These are phyloP conservation scores for Teunomyces kruisii DNA, from an alignment of 805 yeast species.

Conservation along the genomic window DNA sequence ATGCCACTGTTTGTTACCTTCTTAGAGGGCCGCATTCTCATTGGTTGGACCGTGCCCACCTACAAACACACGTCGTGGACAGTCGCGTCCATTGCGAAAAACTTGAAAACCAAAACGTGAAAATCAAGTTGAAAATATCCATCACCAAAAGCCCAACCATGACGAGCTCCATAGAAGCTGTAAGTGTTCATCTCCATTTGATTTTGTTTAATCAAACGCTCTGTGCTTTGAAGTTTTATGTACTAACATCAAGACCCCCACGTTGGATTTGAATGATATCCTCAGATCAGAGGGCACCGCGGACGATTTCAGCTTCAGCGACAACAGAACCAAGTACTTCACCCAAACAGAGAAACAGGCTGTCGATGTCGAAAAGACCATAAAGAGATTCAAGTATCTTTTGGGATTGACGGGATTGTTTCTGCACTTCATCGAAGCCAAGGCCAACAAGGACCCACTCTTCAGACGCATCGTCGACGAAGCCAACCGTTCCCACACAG, in stretches of 20 bases:
- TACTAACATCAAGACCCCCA: conserved; percentile 4
- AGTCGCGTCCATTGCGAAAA: conserved; percentile 1
- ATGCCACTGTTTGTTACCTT: no score
- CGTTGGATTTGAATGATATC: conserved; percentile 8
- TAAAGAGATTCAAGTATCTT: conserved; percentile 65
- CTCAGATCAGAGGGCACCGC: conserved; percentile 3
- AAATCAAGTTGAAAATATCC: conserved; percentile 1
- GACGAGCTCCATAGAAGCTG: conserved; percentile 9
- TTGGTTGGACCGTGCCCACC: not conserved
- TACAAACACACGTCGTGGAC: not conserved
- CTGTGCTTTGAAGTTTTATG: not conserved
- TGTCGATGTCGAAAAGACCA: conserved; percentile 59
- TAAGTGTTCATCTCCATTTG: conserved; percentile 3
- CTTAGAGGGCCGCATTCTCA: no score
- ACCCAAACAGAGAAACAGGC: conserved; percentile 32
- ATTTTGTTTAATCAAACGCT: no score
- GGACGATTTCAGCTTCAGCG: not conserved
- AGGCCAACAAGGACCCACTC: conserved; percentile 60
- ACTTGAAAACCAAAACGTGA: not conserved
- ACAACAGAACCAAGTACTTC: conserved; percentile 24
- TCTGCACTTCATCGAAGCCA: conserved; percentile 64
- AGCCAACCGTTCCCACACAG: conserved; percentile 17
- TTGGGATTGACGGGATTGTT: conserved; percentile 65
- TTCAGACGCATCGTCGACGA: conserved; percentile 53
- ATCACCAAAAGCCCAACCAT: conserved; percentile 4